Evolutionary conservation across 768 basidiomycete species (phyloP), one percentile per base, ranked within the genome.

Genomic region (Roridomyces roridus): DNA sequence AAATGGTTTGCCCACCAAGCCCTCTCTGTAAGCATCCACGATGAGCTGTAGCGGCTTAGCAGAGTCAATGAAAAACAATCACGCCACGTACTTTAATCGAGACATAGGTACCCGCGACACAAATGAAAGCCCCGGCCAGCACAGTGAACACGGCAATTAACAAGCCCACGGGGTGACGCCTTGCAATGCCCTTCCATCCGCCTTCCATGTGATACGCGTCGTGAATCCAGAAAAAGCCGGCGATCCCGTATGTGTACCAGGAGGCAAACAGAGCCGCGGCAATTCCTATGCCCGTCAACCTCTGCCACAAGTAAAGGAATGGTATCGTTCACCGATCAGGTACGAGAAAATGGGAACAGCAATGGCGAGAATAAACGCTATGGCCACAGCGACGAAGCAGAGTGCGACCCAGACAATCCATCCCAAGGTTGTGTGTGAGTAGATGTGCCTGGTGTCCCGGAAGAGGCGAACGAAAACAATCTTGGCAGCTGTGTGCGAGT

Each of bases 161-260:
- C 5, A 75, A 70, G 46, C 73, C 72, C 10, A 71, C 36, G 44
- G 74, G 75, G 47, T 68, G 63, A n/a, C 62, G 64, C 42, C 62
- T n/a, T n/a, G n/a, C 70, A 46, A 80, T 61, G 9, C 65, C 71
- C n/a, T 43, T 45, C 35, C 67, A 68, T 37, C 74, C 74, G 5
- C 77, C 80, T 42, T 72, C 68, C 11, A 78, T 59, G 57, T 82
- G 68, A 57, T 79, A 79, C 12, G 72, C 68, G 63, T 85, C 82
- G 57, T 82, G 72, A 23, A 84, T 53, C 79, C 80, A 84, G 68
- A 84, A 85, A 59, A 80, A 81, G 2, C 82, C 81, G 10, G 80
- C 80, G 8, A 80, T 53, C 24, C 82, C 82, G 58, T 83, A 83
- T 14, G 83, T 84, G 62, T 81, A 85, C 81, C 84, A 84, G n/a